Conservation (phyloP, 768 basidiomycete genomes). For the Phaeotremella skinneri region DNA sequence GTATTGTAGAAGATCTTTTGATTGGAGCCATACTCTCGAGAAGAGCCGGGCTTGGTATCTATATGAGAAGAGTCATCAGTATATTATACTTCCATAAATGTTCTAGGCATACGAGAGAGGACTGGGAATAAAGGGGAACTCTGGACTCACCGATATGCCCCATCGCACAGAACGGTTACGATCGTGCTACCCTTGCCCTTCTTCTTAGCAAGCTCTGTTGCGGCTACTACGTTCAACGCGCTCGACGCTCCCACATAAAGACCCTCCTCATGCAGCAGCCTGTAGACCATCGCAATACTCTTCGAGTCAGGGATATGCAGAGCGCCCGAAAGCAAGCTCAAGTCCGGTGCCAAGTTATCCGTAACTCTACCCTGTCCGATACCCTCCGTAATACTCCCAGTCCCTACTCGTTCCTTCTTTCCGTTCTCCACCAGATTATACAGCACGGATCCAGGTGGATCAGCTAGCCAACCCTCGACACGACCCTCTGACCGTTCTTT, state of each 20-base stretch:
- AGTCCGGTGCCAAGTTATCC: conserved; percentile 78
- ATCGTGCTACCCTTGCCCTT: conserved; percentile 79
- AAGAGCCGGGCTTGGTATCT: conserved; percentile 88
- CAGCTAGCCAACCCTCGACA: conserved; percentile 88
- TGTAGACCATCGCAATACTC: conserved; percentile 89
- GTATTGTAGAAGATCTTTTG: conserved; percentile 70
- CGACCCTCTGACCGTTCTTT: conserved; percentile 76
- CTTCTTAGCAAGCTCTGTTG: conserved; percentile 77
- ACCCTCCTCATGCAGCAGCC: conserved; percentile 85
- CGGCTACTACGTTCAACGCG: conserved; percentile 91
- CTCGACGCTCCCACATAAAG: conserved; percentile 91
- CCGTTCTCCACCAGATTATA: conserved; percentile 78
- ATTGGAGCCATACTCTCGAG: conserved; percentile 84
- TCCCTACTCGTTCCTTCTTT: conserved; percentile 51
- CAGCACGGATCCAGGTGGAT: conserved; percentile 93
- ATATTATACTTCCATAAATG: background rate
- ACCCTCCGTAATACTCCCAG: conserved; percentile 52
- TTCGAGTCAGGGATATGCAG: conserved; percentile 83
- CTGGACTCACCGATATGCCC: conserved; percentile 75
- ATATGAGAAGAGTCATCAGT: background rate
- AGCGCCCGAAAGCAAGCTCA: conserved; percentile 74
- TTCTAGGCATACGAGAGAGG: background rate
- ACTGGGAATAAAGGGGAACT: background rate
- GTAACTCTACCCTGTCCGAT: conserved; percentile 98
- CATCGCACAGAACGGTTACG: conserved; percentile 88